These are phyloP conservation scores for Malus hybrid DNA, from an alignment of 331 rosid species.

Conservation along the genomic window DNA sequence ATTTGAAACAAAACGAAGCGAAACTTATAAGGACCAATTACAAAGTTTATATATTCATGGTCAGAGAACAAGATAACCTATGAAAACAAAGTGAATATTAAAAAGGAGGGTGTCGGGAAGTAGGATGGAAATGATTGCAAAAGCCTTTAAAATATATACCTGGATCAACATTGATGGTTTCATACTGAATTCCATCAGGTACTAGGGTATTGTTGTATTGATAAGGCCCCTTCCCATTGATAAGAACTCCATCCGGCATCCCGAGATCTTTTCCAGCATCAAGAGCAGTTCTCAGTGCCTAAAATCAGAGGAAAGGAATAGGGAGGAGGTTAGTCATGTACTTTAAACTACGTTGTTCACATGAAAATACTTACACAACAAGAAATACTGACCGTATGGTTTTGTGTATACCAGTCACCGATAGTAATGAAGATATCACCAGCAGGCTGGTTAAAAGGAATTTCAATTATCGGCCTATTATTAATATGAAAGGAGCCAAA, in stretches of 20 bases:
- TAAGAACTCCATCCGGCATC: constrained; percentile 89
- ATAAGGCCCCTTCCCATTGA: constrained; percentile 91
- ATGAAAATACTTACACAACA: not conserved
- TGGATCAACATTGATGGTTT: constrained; percentile 56
- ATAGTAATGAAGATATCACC: constrained; percentile 61
- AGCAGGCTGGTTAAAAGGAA: constrained; percentile 72
- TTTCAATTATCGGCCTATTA: constrained; percentile 42
- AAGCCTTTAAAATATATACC: constrained; percentile 31
- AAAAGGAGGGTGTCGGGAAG: not conserved
- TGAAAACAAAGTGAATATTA: not conserved
- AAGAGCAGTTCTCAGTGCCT: constrained; percentile 57
- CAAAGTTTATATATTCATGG: not conserved
- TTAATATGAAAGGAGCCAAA: constrained; percentile 69
- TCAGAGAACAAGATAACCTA: not conserved
- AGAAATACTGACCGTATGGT: constrained; percentile 50
- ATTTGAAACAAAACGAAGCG: not conserved
- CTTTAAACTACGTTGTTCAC: not conserved
- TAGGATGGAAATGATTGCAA: not conserved
- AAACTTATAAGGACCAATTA: not conserved
- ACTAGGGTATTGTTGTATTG: constrained; percentile 71
- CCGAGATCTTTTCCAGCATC: constrained; percentile 69
- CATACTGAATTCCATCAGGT: constrained; percentile 46
- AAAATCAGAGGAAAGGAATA: not conserved
- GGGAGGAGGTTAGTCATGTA: not conserved
- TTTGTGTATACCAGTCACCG: constrained; percentile 74